Evolutionary conservation across 768 basidiomycete species (phyloP).

Genomic region (Termitomyces bulborhizus): DNA sequence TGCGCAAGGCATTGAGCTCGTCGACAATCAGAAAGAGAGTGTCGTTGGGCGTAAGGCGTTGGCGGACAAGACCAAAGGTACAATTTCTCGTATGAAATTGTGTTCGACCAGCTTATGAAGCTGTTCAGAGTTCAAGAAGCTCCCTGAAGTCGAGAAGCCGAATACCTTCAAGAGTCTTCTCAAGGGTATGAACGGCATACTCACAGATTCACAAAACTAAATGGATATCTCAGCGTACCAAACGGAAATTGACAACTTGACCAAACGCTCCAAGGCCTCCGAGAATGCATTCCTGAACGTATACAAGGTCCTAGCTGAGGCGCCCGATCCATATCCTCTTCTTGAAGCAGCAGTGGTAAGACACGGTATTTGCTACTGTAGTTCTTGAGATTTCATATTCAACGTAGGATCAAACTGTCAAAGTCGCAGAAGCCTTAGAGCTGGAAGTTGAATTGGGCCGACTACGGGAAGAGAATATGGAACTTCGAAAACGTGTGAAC

Average conservation of each 20-base stretch:
- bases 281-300: constrained; percentile 97
- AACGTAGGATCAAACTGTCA: constrained; percentile 86
- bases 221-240: constrained; percentile 67
- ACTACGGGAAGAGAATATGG: constrained; percentile 76
- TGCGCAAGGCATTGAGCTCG: constrained; percentile 87
- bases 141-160: constrained; percentile 84
- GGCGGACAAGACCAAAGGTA: constrained; percentile 96
- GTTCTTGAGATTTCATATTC: not conserved
- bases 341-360: constrained; percentile 87
- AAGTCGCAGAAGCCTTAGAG: constrained; percentile 74
- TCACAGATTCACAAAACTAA: not conserved
- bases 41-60: constrained; percentile 89
- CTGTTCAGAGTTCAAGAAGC: constrained; percentile 88
- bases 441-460: constrained; percentile 69
- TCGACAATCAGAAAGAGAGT: constrained; percentile 98
- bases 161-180: constrained; percentile 85
- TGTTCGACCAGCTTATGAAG: not conserved
- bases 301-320: constrained; percentile 95
- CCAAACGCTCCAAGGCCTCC: constrained; percentile 84
- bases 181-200: constrained; percentile 48
- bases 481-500: constrained; percentile 62
- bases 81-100: not conserved
- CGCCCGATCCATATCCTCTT: constrained; percentile 94
- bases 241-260: constrained; percentile 92
- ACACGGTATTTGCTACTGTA: not conserved